These are phyloP conservation scores for Apiospora sp. DNA, from an alignment of 2,329 filamentous ascomycete genomes.

Conservation along the genomic window DNA sequence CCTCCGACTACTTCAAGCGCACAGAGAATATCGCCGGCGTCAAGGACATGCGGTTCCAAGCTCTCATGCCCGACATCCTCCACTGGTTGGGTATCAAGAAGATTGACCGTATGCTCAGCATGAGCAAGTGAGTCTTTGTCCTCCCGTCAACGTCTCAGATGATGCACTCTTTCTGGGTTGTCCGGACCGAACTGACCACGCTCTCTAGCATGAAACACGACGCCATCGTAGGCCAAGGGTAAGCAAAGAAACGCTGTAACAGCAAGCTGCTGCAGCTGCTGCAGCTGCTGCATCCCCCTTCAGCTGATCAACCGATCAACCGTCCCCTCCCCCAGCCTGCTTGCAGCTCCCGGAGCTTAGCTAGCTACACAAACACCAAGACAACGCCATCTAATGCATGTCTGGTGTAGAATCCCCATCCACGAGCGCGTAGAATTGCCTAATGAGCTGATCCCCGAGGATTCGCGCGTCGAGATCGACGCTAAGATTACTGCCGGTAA, in stretches of 20 bases:
- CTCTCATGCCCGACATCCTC: slow-evolving; percentile 95
- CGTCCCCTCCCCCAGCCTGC: slow-evolving; percentile 27
- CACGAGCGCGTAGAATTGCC: slow-evolving; percentile 90
- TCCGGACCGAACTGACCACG: neutral
- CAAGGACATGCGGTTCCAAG: slow-evolving; percentile 97
- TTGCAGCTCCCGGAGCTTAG: slow-evolving; percentile 24
- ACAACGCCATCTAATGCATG: slow-evolving; percentile 3
- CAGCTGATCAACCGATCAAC: slow-evolving; percentile 2
- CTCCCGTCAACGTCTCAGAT: neutral
- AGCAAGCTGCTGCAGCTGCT: slow-evolving; percentile 26
- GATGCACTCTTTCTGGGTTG: neutral
- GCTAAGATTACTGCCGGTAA: slow-evolving; percentile 95
- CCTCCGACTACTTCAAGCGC: slow-evolving; percentile 93
- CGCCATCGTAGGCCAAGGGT: slow-evolving; percentile 85
- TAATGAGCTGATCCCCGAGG: slow-evolving; percentile 90
- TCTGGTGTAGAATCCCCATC: slow-evolving; percentile 73
- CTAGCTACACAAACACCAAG: slow-evolving; percentile 1
- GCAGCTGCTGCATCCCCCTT: neutral
- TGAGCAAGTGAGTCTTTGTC: slow-evolving; percentile 79
- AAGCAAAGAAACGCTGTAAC: slow-evolving; percentile 41
- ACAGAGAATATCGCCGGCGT: slow-evolving; percentile 99
- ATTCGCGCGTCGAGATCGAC: slow-evolving; percentile 97
- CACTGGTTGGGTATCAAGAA: slow-evolving; percentile 99
- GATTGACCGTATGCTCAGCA: slow-evolving; percentile 97
- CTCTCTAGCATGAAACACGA: slow-evolving; percentile 83